Base-by-base conservation (phyloP, 2,329 filamentous ascomycete genomes). In the Colletotrichum abscissum region DNA sequence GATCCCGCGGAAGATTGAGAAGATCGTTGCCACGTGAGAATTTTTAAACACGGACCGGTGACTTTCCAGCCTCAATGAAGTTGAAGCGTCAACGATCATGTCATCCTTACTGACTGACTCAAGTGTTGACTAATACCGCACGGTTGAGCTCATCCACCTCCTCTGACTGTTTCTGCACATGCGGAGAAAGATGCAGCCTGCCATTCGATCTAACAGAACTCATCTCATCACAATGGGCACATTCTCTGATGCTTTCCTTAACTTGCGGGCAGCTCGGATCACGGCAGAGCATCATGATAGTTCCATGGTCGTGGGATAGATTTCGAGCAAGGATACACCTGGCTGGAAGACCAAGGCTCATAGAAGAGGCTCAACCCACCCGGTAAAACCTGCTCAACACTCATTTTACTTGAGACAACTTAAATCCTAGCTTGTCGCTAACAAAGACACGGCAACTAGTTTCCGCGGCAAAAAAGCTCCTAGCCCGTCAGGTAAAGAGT, bases 331-430 rank as follows among this genome's bases (percentile, higher is more conserved):
- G 33, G 57, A 26, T 59, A 19, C 1, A 24, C 57, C 33, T 12
- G 2, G 19, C 35, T n/a, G 3, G 9, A 35, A 14, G 30, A 12
- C 9, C 2, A 35, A 11, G 22, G 5, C 9, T 58, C 11, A 8
- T 35, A 11, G 2, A 38, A 38, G 33, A 38, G 22, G 5, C 16
- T 28, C 42, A 14, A 7, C 1, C 22, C 6, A 52, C 22, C 5
- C 24, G 8, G 42, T n/a, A 19, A 52, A 63, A 52, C 60, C 28
- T 54, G n/a, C 42, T 16, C 7, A 28, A 8, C 2, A 28, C 58
- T 49, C 19, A 69, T 63, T 54, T 19, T 28, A 69, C 9, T 38
- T 42, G 65, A 72, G 52, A 72, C 69, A 28, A 24, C 24, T 14
- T 11, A 9, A 49, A 49, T 49, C 14, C 28, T 54, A 33, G 30